A percentile compares a stretch with the other conserved stretches of the same genome.
These are phyloP conservation scores for Acer negundo DNA, from an alignment of 345 rosid species.

Conservation along the genomic window DNA sequence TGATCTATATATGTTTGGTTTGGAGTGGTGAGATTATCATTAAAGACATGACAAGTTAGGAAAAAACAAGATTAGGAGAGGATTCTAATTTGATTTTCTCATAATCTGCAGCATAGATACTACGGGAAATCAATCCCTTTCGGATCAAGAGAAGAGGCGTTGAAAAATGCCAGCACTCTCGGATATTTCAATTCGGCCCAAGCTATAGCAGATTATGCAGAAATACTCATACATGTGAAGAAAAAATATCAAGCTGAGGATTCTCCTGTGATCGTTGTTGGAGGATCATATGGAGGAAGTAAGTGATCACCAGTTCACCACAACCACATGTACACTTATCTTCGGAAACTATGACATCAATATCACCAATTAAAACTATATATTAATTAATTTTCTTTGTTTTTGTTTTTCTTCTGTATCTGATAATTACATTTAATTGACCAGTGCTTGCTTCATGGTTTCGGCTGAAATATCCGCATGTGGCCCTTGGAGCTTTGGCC, in stretches of 20 bases:
- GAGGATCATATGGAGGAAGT: slow-evolving; percentile 89
- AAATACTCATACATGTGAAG: slow-evolving; percentile 49
- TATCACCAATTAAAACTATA: no score
- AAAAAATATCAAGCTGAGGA: slow-evolving; percentile 30
- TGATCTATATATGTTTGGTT: no score
- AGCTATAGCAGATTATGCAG: slow-evolving; percentile 66
- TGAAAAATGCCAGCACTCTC: slow-evolving; percentile 41
- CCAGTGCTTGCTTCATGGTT: slow-evolving; percentile 59
- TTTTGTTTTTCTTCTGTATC: no score
- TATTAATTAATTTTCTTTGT: not conserved
- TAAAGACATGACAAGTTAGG: no score
- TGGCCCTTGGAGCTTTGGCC: slow-evolving; percentile 57
- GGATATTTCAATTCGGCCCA: slow-evolving; percentile 64
- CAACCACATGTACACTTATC: no score
- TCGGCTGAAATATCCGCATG: slow-evolving; percentile 55
- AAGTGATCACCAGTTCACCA: slow-evolving; percentile 8
- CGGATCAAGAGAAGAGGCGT: slow-evolving; percentile 45
- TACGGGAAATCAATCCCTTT: slow-evolving; percentile 56
- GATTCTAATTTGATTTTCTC: not conserved
- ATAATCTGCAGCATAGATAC: slow-evolving; percentile 39
- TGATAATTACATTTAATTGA: not conserved
- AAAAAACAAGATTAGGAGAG: no score
- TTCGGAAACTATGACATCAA: no score
- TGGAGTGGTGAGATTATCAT: no score
- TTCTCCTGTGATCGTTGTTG: slow-evolving; percentile 63